Conservation (phyloP, 1,139 yeast species). For the Kodamaea sp. region DNA sequence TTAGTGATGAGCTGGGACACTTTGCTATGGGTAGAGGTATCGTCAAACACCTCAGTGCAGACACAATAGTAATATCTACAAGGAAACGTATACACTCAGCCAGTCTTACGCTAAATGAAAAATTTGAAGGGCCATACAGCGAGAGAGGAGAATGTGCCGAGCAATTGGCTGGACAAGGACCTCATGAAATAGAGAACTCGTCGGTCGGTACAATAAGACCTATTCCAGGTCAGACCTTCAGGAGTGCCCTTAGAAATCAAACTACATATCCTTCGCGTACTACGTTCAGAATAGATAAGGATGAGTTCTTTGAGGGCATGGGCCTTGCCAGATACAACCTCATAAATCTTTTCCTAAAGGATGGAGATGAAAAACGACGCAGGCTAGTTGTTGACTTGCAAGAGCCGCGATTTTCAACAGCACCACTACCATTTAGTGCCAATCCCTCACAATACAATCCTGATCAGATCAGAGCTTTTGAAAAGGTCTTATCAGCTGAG, state of each 20-base stretch:
- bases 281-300: conserved; percentile 73
- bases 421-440: conserved; percentile 23
- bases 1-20: conserved; percentile 83
- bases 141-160: conserved; percentile 13
- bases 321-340: conserved; percentile 76
- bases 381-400: conserved; percentile 61
- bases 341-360: conserved; percentile 59
- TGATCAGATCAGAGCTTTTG: conserved; percentile 73
- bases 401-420: conserved; percentile 34
- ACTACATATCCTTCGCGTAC: conserved; percentile 12
- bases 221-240: conserved; percentile 40
- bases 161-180: neutral
- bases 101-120: conserved; percentile 32
- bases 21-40: conserved; percentile 70
- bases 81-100: conserved; percentile 54
- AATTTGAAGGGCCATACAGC: conserved; percentile 28
- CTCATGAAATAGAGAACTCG: neutral
- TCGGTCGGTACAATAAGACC: neutral
- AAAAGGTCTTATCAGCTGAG: conserved; percentile 59
- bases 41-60: conserved; percentile 45
- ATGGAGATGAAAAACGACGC: conserved; percentile 57
- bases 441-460: conserved; percentile 44
- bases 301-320: conserved; percentile 75
- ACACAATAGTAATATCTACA: conserved; percentile 43
- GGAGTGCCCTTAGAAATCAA: conserved; percentile 25